Evolutionary conservation across 1,139 yeast species (phyloP).

Genomic region (Diutina rugosa): DNA sequence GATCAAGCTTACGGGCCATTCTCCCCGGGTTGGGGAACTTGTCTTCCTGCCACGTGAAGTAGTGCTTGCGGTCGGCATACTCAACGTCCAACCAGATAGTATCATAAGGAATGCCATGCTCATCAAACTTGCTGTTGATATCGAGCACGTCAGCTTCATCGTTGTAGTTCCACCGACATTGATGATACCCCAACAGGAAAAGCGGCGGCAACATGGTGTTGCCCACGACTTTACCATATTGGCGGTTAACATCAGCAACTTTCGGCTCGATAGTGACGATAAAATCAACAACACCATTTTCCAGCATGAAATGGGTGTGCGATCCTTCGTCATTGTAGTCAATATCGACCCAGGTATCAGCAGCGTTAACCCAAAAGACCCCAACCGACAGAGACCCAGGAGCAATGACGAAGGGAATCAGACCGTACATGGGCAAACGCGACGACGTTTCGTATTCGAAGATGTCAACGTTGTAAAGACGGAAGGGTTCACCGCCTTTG

Average conservation of each 20-base stretch:
- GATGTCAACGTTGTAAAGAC: slow-evolving; percentile 84
- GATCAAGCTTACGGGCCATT: slow-evolving; percentile 52
- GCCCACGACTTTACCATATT: slow-evolving; percentile 71
- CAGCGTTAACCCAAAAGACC: slow-evolving; percentile 83
- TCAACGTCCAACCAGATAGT: slow-evolving; percentile 94
- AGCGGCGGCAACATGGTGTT: slow-evolving; percentile 61
- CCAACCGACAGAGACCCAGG: slow-evolving; percentile 42
- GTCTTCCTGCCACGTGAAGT: slow-evolving; percentile 79
- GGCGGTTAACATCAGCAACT: slow-evolving; percentile 46
- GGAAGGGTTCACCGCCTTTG: slow-evolving; percentile 49
- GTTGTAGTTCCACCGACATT: slow-evolving; percentile 95
- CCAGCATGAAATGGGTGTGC: slow-evolving; percentile 86
- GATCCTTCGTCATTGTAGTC: slow-evolving; percentile 21
- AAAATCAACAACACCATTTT: slow-evolving; percentile 72
- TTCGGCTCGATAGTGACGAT: slow-evolving; percentile 51
- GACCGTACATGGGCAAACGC: slow-evolving; percentile 85
- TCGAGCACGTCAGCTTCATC: slow-evolving; percentile 73
- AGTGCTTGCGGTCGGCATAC: slow-evolving; percentile 73
- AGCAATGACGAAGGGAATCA: slow-evolving; percentile 80
- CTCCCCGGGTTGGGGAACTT: slow-evolving; percentile 62
- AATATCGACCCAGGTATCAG: slow-evolving; percentile 85
- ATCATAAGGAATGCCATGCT: slow-evolving; percentile 70
- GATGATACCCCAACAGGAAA: slow-evolving; percentile 83
- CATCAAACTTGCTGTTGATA: slow-evolving; percentile 60
- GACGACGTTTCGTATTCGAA: slow-evolving; percentile 83